Base-by-base conservation (phyloP, 73 alveolate genomes). In the Paramecium octaurelia region DNA sequence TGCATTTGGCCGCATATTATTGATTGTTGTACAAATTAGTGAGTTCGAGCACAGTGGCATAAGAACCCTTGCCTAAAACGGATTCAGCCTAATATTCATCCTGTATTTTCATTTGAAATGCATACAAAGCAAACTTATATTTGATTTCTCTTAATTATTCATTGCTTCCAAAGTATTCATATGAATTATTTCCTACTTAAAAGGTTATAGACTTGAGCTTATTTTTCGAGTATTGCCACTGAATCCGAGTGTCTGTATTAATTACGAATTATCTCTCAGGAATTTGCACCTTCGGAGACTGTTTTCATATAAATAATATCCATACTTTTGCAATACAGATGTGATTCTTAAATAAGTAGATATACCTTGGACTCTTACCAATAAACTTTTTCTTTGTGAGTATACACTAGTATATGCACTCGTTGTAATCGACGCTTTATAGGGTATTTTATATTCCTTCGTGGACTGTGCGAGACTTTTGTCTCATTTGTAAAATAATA, bases 1-100 rank as follows among this genome's bases (percentile, higher is more conserved):
- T 80, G 38, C 91, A 80, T 80, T 80, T 80, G 2, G 91, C 91
- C 6, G 91, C 91, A 21, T 44, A 80, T 23, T 40, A 23, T 80
- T 80, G n/a, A 14, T 80, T n/a, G 21, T 21, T 24, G 10, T 14
- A 42, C 34, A 40, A 14, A 48, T 80, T 42, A 4, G 91, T 80
- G 12, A 80, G 31, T 35, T 80, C 91, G 8, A 80, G 46, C 7
- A 80, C 91, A 8, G 91, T 80, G 21, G 91, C 91, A 80, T 80
- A 80, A 8, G 91, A 80, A 24, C 91, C 91, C 36, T 42, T 80
- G 23, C 91, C 91, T 46, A 80, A 44, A 10, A 80, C 76, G 0
- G 76, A 31, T 18, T 80, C 91, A 21, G 91, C 91, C 40, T 80
- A 20, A 43, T 80, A 80, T 48, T 80, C 91, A 46, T 80, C 91